Evolutionary conservation across 495 filamentous ascomycete genomes (phyloP).

Genomic region (Glonium stellatum): DNA sequence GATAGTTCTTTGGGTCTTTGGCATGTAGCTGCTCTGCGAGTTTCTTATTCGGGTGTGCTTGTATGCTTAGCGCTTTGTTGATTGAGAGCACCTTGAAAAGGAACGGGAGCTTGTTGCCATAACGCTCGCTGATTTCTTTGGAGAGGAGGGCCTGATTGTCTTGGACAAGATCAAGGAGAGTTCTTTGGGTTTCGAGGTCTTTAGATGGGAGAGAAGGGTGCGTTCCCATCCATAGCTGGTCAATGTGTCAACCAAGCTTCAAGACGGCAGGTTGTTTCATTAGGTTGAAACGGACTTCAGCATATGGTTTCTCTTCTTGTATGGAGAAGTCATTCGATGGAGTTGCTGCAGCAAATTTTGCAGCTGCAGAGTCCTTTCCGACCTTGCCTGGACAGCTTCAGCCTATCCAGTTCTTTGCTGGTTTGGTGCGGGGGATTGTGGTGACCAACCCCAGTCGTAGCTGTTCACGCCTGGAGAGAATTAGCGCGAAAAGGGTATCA

Average conservation of each 20-base stretch:
- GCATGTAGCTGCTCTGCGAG: conserved; percentile 83
- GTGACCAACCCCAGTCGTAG: conserved; percentile 82
- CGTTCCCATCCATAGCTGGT: conserved; percentile 96
- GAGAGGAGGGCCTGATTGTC: conserved; percentile 80
- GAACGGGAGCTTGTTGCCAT: conserved; percentile 79
- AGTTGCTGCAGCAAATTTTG: conserved; percentile 30
- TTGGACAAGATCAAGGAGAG: conserved; percentile 81
- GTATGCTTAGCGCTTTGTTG: conserved; percentile 89
- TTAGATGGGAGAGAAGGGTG: conserved; percentile 92
- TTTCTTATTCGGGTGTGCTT: conserved; percentile 97
- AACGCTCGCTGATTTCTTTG: conserved; percentile 59
- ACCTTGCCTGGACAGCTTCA: conserved; percentile 34
- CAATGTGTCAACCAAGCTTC: conserved; percentile 2
- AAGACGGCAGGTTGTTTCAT: background rate
- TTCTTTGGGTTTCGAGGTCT: conserved; percentile 75
- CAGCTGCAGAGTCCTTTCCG: conserved; percentile 65
- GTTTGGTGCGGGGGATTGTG: background rate
- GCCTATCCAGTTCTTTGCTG: conserved; percentile 7
- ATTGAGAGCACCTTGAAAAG: conserved; percentile 96
- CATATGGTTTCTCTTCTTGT: conserved; percentile 39
- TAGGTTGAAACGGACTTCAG: conserved; percentile 30
- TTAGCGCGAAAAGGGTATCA: background rate
- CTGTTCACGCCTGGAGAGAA: conserved; percentile 69
- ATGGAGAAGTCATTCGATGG: conserved; percentile 32
- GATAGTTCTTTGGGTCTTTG: conserved; percentile 86